Evolutionary conservation across 768 basidiomycete genomes (phyloP).

Genomic region (Termitomyces sp.): DNA sequence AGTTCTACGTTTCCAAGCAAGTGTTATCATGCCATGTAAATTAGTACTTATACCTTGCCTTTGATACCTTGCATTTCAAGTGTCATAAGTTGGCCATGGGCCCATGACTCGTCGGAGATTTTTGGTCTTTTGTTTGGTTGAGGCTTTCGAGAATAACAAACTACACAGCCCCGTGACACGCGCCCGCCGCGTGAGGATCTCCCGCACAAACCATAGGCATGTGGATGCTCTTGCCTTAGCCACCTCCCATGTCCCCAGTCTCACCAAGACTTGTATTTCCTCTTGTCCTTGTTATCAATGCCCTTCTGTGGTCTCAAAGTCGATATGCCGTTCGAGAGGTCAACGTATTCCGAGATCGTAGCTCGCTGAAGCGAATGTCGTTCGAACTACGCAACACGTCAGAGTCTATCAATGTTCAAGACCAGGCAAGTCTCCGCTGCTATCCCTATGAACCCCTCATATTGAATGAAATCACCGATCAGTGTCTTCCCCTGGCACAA

Average conservation of each 20-base stretch:
- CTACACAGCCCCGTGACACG: not conserved
- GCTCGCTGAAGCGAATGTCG: constrained; percentile 41
- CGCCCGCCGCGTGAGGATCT: not conserved
- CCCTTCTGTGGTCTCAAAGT: constrained; percentile 64
- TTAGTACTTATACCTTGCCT: no score
- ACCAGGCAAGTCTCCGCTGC: constrained; percentile 22
- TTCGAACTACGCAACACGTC: constrained; percentile 27
- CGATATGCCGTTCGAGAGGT: constrained; percentile 36
- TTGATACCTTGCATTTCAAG: no score
- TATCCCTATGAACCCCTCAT: not conserved
- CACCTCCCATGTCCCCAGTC: constrained; percentile 42
- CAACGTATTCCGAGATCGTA: constrained; percentile 23
- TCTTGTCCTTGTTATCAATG: constrained; percentile 49
- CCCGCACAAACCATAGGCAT: constrained; percentile 3
- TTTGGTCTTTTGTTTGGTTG: not conserved
- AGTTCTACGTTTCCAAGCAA: not conserved
- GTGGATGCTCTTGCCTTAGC: constrained; percentile 10
- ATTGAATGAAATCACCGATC: not conserved
- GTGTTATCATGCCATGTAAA: not conserved
- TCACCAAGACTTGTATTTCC: constrained; percentile 49
- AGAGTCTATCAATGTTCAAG: constrained; percentile 13
- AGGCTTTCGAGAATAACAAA: not conserved
- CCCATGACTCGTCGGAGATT: no score
- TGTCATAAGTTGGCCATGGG: no score
- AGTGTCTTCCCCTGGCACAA: constrained; percentile 68